These are phyloP conservation scores for Pelargonium fulgidum DNA, from an alignment of 441 rosid species.

Conservation along the genomic window DNA sequence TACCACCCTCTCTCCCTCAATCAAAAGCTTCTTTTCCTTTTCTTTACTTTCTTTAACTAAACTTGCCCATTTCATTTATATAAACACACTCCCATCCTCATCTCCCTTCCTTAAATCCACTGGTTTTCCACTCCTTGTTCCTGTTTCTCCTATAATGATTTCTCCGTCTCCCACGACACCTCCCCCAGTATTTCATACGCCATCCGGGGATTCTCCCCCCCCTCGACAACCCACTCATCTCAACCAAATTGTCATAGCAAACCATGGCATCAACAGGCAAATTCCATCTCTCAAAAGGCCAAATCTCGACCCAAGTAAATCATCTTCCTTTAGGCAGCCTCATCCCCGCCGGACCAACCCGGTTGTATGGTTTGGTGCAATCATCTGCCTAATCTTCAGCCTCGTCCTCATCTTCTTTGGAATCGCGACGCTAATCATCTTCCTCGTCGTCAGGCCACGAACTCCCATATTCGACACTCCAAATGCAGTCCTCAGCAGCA, in stretches of 20 bases:
- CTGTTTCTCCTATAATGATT: conserved; percentile 34
- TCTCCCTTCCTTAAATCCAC: background rate
- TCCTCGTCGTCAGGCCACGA: conserved; percentile 51
- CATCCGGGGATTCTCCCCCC: background rate
- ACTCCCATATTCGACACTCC: conserved; percentile 67
- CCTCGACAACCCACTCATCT: conserved; percentile 24
- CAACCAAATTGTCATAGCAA: conserved; percentile 28
- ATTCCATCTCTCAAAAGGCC: conserved; percentile 9
- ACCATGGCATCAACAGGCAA: conserved; percentile 18
- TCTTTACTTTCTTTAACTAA: conserved; percentile 20
- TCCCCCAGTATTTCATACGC: conserved; percentile 24
- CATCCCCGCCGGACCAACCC: conserved; percentile 45
- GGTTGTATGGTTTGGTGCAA: conserved; percentile 62
- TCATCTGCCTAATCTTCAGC: conserved; percentile 66
- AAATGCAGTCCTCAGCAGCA: conserved; percentile 55
- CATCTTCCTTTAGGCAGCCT: conserved; percentile 34
- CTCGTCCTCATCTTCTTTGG: conserved; percentile 65
- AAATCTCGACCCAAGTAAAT: conserved; percentile 23
- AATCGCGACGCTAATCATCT: conserved; percentile 62
- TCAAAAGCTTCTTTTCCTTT: conserved; percentile 38
- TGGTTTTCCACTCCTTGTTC: background rate
- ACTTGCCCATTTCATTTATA: conserved; percentile 19
- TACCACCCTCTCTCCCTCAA: conserved; percentile 11
- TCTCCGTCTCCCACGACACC: conserved; percentile 27
- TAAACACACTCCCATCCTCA: conserved; percentile 20